A percentile compares a stretch with the other conserved stretches of the same genome.
Evolutionary conservation across 257 asterid genomes (phyloP).

Genomic region (Scutellaria baicalensis): DNA sequence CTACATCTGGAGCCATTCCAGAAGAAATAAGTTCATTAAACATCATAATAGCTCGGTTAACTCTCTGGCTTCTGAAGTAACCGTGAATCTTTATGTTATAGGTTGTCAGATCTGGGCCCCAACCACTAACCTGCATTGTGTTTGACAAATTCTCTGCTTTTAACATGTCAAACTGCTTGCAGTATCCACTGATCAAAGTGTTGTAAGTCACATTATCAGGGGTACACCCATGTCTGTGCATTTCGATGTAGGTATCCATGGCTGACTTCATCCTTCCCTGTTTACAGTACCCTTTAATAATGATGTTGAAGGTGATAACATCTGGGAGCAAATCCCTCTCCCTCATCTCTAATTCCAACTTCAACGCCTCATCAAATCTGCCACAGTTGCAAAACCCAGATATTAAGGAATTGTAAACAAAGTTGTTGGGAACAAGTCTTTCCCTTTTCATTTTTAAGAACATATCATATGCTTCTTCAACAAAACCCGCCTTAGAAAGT

Average conservation of each 20-base stretch:
- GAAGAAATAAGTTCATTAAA: constrained; percentile 65
- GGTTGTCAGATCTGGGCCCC: constrained; percentile 74
- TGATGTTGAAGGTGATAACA: constrained; percentile 62
- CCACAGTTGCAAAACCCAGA: constrained; percentile 67
- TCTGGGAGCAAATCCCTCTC: constrained; percentile 69
- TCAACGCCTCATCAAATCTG: constrained; percentile 47
- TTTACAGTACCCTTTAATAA: constrained; percentile 74
- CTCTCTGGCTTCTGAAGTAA: constrained; percentile 58
- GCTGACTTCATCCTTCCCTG: constrained; percentile 80
- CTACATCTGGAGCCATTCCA: constrained; percentile 78
- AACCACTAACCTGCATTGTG: constrained; percentile 54
- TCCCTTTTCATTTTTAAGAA: constrained; percentile 44
- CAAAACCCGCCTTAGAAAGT: constrained; percentile 54
- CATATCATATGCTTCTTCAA: constrained; percentile 52
- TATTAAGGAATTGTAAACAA: constrained; percentile 72
- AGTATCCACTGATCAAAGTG: constrained; percentile 80
- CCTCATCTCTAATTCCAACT: constrained; percentile 74
- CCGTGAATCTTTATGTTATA: constrained; percentile 77
- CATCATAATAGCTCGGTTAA: constrained; percentile 62
- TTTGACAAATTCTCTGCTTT: constrained; percentile 53
- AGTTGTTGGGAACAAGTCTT: constrained; percentile 83
- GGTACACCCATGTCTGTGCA: constrained; percentile 49
- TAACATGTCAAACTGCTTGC: constrained; percentile 68
- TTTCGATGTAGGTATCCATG: constrained; percentile 47
- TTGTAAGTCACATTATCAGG: constrained; percentile 86